These are phyloP conservation scores for Daedaleopsis sinensis DNA, from an alignment of 768 basidiomycete genomes.

Conservation along the genomic window DNA sequence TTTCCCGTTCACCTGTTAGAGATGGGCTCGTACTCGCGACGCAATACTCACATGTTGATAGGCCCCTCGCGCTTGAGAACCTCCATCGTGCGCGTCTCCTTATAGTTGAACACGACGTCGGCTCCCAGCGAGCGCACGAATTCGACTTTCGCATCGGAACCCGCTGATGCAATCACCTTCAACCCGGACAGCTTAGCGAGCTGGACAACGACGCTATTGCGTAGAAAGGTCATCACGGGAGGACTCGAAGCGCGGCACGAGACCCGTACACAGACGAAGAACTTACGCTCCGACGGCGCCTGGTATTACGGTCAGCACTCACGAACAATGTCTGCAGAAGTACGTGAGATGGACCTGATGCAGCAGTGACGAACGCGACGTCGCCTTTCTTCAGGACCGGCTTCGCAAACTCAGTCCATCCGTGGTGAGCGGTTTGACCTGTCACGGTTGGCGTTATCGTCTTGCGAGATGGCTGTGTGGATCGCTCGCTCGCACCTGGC, in stretches of 20 bases:
- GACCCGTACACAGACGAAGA: too few relatives aligned
- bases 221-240: too few relatives aligned
- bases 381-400: slow-evolving; percentile 41
- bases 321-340: too few relatives aligned
- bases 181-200: slow-evolving; percentile 44
- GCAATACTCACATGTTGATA: slow-evolving; percentile 42
- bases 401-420: slow-evolving; percentile 45
- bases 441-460: neutral
- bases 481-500: slow-evolving; percentile 26
- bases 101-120: slow-evolving; percentile 76
- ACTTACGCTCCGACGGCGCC: slow-evolving; percentile 62
- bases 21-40: too few relatives aligned
- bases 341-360: slow-evolving; percentile 31
- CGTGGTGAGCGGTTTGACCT: slow-evolving; percentile 38
- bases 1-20: too few relatives aligned
- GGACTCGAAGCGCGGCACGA: too few relatives aligned
- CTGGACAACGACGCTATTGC: slow-evolving; percentile 37
- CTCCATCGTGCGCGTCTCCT: slow-evolving; percentile 55
- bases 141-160: slow-evolving; percentile 73
- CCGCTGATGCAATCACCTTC: slow-evolving; percentile 48
- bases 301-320: too few relatives aligned
- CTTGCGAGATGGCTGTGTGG: neutral
- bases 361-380: slow-evolving; percentile 50
- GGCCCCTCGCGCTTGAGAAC: slow-evolving; percentile 60
- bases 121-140: slow-evolving; percentile 63